Base-by-base conservation (phyloP, 2,329 filamentous ascomycete genomes). In the Ophiostoma piceae region DNA sequence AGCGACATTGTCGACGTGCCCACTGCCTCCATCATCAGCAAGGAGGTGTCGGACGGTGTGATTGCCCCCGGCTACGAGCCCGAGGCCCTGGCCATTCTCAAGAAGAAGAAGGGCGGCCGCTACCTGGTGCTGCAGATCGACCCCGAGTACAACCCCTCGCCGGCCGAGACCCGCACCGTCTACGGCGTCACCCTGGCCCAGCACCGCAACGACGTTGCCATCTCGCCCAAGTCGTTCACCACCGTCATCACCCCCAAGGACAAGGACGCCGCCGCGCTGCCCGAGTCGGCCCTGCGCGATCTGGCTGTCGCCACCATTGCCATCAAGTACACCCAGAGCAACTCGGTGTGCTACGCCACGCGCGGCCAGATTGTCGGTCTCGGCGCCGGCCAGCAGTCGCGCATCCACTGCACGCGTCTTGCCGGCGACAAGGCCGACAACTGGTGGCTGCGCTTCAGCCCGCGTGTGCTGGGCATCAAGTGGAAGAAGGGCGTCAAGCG, bases 401-500 rank as follows among this genome's bases (percentile, higher is more conserved):
- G 95, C 75, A 99, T 99, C 76, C 95, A 99, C 86, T 99, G 95
- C 87, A 99, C 95, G 60, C 90, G 95, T 74, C 88, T 99, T 68
- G 95, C 95, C 12, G 95, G 95, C 72, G 94, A 98, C 84, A 99
- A 99, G 85, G 92, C 94, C 67, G 95, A 99, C 81, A 97, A 96
- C 85, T 98, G 94, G 94, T 99, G 94, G 95, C 91, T 99, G 85
- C 91, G 95, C 77, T 98, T 98, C 88, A 92, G 97, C 84, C 90
- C 92, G 75, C 90, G 92, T 68, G 92, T 95, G 14, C 85, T 98
- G 67, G 85, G 84, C 77, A 90, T 99, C 79, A 92, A 94, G 84
- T 99, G 93, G 92, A 97, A 97, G 87, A 94, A 95, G 83, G 94
- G 95, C 76, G 92, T 91, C 78, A 98, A 98, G 88, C 89, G 95